Base-by-base conservation (phyloP, 176 grass and related monocot genomes). In the Ananas comosus region DNA sequence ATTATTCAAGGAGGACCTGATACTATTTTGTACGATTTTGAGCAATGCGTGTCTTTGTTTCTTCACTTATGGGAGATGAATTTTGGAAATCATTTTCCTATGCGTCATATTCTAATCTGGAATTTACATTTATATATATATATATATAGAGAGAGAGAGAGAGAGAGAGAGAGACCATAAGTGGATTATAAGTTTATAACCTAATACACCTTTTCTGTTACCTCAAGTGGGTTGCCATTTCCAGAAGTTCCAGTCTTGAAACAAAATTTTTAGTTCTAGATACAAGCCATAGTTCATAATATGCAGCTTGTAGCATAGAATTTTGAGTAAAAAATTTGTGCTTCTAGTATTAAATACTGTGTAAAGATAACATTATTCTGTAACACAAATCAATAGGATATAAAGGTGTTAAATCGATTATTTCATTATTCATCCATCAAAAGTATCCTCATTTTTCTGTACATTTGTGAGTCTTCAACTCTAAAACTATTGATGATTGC, bases 1-100 rank as follows among this genome's bases (percentile, higher is more conserved):
- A 80, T 65, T 61, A 78, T 78, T 78, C 53, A 64, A 68, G 76
- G 27, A 68, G 76, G 27, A 78, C 22, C 66, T 64, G 66, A 78
- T 51, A 51, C 75, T 78, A 70, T 5, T 58, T 63, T 70, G 49
- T n/a, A 48, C 4, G 33, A 42, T 42, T 42, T 42, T 42, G 64
- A 24, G 59, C 29, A 76, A 66, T 54, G n/a, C 27, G 74, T 11
- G 67, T 67, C 51, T 53, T 68, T 64, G 48, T 50, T 13, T 7
- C 53, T 67, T 56, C 42, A 2, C 54, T 50, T 9, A 10, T 70
- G n/a, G 13, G 53, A 57, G 53, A 57, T 57, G 53, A 17, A 57
- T 13, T 59, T 21, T 61, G 16, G 9, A 61, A n/a, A 61, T 61
- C 14, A 9, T 61, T 61, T 61, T 61, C 56, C 16, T 6, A 14